These are phyloP conservation scores for Prinsepia uniflora DNA, from an alignment of 306 rosid species.

Conservation along the genomic window DNA sequence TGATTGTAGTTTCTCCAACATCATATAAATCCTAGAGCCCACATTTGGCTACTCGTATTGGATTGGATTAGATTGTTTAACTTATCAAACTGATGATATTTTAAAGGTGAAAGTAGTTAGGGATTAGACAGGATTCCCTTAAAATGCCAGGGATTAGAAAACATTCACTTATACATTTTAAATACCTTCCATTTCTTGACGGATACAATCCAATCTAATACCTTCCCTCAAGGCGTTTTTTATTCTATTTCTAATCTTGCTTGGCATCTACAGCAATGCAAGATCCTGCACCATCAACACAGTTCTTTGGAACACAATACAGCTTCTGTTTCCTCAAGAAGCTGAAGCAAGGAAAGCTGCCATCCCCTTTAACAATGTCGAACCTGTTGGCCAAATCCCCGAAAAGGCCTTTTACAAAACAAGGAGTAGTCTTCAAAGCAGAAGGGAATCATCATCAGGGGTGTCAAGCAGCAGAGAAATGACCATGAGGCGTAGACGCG, in stretches of 20 bases:
- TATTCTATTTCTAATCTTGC: not conserved
- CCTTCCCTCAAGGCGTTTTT: not conserved
- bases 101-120: no score
- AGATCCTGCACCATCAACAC: constrained; percentile 89
- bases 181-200: no score
- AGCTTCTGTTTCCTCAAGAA: constrained; percentile 85
- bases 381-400: constrained; percentile 32
- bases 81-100: no score
- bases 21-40: no score
- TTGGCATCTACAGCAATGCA: constrained; percentile 58
- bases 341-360: constrained; percentile 71
- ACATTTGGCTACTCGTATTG: no score
- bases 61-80: no score
- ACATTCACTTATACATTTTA: no score
- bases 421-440: constrained; percentile 36
- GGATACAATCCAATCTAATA: no score
- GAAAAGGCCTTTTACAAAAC: constrained; percentile 42
- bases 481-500: constrained; percentile 40
- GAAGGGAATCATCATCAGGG: constrained; percentile 6
- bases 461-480: constrained; percentile 32
- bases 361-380: constrained; percentile 32
- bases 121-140: no score
- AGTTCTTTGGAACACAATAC: constrained; percentile 96
- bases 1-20: no score
- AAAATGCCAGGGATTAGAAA: no score